Evolutionary conservation across 2,329 filamentous ascomycete species (phyloP), one percentile per base, ranked within the genome.

Genomic region (Albophoma yamanashiensis): DNA sequence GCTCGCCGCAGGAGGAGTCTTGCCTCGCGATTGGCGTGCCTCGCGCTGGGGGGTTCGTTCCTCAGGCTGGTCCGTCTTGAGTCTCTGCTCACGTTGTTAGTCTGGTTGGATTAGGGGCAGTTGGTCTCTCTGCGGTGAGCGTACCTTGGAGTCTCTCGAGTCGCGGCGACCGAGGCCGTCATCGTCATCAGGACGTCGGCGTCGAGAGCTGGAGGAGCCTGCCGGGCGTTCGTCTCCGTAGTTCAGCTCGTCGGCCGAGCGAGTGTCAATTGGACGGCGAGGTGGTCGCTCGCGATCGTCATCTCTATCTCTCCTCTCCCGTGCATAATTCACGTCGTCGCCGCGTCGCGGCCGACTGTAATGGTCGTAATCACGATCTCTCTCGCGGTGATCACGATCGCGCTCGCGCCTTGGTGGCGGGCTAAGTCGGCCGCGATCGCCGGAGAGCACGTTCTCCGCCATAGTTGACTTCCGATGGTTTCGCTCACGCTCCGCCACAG

Each of bases 401-500:
- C 76, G 70, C 5, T 76, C 74, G 20, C 76, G 76, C 40, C 74
- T 65, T 67, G 73, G 67, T 69, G 77, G 67, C 66, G 76, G 68
- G 65, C 79, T 72, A 59, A 76, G 60, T 63, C 78, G 72, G 64
- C 76, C 78, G 63, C 79, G 80, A 63, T 84, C 82, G 52, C 68
- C 71, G 58, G 81, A 80, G 59, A 87, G 71, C 25, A 85, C 74
- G 65, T 78, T 83, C 67, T 87, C 84, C 64, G 88, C 89, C 76
- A 85, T 85, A 70, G 82, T 86, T 53, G 85, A 80, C 76, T 94
- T 95, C 73, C 91, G 87, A 75, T 96, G 95, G 67, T 95, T 92
- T 65, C 92, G 89, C 76, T 97, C 95, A 56, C 95, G 88, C 71
- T 96, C 92, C 61, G 92, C 92, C 70, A 94, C 92, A 52, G 93